Conservation (phyloP, 208 protist species). For the Lotmaria passim region DNA sequence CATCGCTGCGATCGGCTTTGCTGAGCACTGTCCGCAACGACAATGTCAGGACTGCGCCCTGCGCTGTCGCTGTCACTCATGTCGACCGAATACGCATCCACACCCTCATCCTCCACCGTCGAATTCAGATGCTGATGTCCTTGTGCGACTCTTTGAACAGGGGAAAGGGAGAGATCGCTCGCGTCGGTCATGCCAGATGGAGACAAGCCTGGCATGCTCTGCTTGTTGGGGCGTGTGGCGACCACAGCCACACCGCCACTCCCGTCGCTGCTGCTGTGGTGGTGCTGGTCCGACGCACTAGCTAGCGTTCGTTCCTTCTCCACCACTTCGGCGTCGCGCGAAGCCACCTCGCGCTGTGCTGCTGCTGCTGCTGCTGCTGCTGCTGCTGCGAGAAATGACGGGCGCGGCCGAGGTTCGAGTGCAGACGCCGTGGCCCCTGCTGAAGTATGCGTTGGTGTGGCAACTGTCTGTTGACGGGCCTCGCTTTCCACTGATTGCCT, state of each 20-base stretch:
- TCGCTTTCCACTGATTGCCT: no score
- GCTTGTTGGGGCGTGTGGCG: neutral
- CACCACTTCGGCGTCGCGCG: no score
- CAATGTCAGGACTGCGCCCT: neutral
- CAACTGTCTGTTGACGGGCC: no score
- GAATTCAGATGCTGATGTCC: neutral
- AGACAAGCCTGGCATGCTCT: conserved; percentile 4
- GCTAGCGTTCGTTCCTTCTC: no score
- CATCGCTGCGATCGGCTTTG: neutral
- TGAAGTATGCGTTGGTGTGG: no score
- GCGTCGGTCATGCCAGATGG: conserved; percentile 18
- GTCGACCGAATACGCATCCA: conserved; percentile 1
- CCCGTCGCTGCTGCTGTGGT: neutral
- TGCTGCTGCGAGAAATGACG: no score
- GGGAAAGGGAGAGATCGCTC: conserved; percentile 17
- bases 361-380: no score
- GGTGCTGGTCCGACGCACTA: neutral
- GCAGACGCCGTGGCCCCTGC: no score
- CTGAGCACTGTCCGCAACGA: neutral
- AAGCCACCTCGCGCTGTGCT: no score
- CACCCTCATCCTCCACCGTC: neutral
- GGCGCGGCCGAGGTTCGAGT: no score
- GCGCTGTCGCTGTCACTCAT: neutral
- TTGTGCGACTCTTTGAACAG: neutral
- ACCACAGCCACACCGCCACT: conserved; percentile 12